phyloP scores from a whole-genome alignment of 164 flowering plant genomes.

The Cinnamomum micranthum region DNA sequence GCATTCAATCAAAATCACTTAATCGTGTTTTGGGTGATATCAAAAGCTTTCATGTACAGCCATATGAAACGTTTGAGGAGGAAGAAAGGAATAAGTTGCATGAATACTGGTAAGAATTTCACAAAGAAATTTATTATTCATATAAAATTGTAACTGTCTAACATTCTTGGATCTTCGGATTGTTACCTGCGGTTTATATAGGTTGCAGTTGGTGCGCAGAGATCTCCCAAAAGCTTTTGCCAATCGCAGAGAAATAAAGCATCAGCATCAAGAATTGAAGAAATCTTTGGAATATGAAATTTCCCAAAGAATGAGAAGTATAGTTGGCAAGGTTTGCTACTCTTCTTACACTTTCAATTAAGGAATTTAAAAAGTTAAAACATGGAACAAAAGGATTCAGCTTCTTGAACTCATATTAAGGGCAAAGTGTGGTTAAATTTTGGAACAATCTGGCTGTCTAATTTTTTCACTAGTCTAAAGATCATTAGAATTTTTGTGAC shows the following conservation, averaged over 20 bases:
- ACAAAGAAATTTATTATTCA: neutral
- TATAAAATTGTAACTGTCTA: neutral
- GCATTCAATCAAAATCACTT: slow-evolving; percentile 60
- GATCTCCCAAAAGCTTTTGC: slow-evolving; percentile 60
- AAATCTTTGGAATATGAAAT: slow-evolving; percentile 51
- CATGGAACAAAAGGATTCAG: too few relatives aligned
- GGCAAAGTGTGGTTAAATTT: too few relatives aligned
- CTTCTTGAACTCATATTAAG: too few relatives aligned
- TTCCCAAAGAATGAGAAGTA: slow-evolving; percentile 24
- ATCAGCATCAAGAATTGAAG: slow-evolving; percentile 28
- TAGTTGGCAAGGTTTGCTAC: slow-evolving; percentile 38
- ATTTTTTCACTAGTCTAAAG: too few relatives aligned
- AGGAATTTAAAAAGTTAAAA: too few relatives aligned
- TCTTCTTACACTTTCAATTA: neutral
- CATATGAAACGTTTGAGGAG: slow-evolving; percentile 67
- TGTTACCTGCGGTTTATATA: slow-evolving; percentile 17
- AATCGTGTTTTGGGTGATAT: slow-evolving; percentile 64
- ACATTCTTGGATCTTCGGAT: neutral
- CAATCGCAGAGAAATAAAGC: slow-evolving; percentile 38
- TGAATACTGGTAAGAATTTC: slow-evolving; percentile 62
- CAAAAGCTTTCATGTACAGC: slow-evolving; percentile 53
- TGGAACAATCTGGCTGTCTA: too few relatives aligned
- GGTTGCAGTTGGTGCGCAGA: slow-evolving; percentile 55
- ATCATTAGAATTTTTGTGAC: too few relatives aligned
- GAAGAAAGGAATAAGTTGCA: slow-evolving; percentile 78